A percentile compares a stretch with the other conserved stretches of the same genome.
phyloP scores from a whole-genome alignment of 2,329 filamentous ascomycete species.

The Clonostachys rosea region DNA sequence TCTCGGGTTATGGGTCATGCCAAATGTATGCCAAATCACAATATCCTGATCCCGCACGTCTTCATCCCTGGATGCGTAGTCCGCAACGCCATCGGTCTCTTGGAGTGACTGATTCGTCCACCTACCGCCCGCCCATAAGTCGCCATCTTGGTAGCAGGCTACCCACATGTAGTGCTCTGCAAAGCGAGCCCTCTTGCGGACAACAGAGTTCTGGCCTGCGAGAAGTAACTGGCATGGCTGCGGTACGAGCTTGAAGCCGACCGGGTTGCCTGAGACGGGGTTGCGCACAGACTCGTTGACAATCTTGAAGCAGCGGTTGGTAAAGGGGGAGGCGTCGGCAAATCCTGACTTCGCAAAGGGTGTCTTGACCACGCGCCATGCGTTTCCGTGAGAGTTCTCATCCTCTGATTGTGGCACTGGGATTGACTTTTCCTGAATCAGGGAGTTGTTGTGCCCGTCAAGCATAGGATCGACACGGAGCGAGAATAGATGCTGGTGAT shows the following conservation, averaged over 20 bases:
- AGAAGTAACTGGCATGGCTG: constrained; percentile 39
- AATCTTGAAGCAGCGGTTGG: constrained; percentile 39
- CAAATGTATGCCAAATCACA: constrained; percentile 52
- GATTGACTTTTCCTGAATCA: constrained; percentile 61
- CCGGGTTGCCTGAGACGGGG: neutral
- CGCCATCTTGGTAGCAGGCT: constrained; percentile 27
- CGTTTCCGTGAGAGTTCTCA: constrained; percentile 73
- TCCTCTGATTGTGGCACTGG: constrained; percentile 58
- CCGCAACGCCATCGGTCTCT: neutral
- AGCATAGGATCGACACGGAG: constrained; percentile 57
- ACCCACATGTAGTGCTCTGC: constrained; percentile 31
- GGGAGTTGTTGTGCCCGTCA: constrained; percentile 53
- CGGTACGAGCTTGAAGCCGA: constrained; percentile 26
- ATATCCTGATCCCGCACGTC: constrained; percentile 59
- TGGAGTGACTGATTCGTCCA: constrained; percentile 34
- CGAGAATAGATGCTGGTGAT: constrained; percentile 63
- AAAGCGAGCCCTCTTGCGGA: constrained; percentile 32
- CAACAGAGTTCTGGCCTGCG: constrained; percentile 34
- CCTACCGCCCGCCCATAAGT: constrained; percentile 27
- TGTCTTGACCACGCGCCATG: constrained; percentile 46
- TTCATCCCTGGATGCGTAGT: constrained; percentile 5
- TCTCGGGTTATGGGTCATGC: constrained; percentile 62
- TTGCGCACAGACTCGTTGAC: neutral
- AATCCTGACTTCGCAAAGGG: constrained; percentile 12
- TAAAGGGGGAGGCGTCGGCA: constrained; percentile 24